phyloP scores from a whole-genome alignment of 2,329 filamentous ascomycete genomes.

The Pestalotiopsis sp. region DNA sequence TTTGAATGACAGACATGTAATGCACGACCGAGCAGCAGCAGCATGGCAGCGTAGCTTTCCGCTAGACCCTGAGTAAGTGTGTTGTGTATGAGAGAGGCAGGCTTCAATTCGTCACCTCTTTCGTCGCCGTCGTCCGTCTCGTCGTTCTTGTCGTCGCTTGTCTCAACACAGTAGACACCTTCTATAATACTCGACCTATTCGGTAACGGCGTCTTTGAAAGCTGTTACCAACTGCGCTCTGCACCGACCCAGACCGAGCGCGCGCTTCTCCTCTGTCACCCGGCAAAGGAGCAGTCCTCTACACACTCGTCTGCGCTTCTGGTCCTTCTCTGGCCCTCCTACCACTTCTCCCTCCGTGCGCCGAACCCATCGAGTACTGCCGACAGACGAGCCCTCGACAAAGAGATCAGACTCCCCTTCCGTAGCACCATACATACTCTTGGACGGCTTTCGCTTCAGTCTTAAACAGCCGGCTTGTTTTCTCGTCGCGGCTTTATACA shows the following conservation, averaged over 20 bases:
- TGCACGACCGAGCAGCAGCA: not conserved
- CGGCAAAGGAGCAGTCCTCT: not conserved
- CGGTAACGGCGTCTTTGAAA: not conserved
- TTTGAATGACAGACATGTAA: not conserved
- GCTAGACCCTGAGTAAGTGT: constrained; percentile 1
- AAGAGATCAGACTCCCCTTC: not conserved
- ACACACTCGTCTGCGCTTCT: not conserved
- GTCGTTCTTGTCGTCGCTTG: not conserved
- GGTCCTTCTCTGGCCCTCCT: not conserved
- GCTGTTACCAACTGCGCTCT: not conserved
- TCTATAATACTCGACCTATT: not conserved
- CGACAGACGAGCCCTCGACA: not conserved
- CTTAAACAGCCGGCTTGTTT: constrained; percentile 9
- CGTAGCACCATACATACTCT: not conserved
- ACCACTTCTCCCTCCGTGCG: not conserved
- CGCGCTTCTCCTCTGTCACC: not conserved
- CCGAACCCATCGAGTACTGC: not conserved
- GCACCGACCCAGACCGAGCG: not conserved
- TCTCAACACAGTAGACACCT: not conserved
- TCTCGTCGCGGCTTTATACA: not conserved
- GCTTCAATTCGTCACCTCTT: not conserved
- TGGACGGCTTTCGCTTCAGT: not conserved
- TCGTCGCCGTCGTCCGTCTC: not conserved
- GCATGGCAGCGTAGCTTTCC: constrained; percentile 2
- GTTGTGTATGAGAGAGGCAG: not conserved